Evolutionary conservation across 2,329 filamentous ascomycete genomes (phyloP).

Genomic region (Aureobasidium sp.): DNA sequence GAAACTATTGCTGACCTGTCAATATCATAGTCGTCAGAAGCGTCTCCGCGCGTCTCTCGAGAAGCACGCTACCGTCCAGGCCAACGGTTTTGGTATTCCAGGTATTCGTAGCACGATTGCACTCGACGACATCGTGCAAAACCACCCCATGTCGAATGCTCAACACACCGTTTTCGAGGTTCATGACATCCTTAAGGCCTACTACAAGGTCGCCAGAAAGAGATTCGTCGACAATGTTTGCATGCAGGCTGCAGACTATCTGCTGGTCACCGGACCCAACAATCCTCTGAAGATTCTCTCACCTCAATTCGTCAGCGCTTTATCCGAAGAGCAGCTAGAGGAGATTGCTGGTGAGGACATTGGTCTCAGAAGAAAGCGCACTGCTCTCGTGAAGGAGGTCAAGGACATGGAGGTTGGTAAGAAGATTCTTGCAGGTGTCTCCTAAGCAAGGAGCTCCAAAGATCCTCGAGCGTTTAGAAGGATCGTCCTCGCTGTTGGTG

Average conservation of each 20-base stretch:
- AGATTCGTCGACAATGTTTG: conserved; percentile 56
- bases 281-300: conserved; percentile 48
- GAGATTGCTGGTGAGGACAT: conserved; percentile 51
- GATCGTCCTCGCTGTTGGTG: neutral
- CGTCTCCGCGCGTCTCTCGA: conserved; percentile 8
- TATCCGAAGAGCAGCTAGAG: conserved; percentile 43
- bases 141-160: conserved; percentile 27
- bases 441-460: neutral
- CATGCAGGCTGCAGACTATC: conserved; percentile 48
- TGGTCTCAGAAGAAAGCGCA: conserved; percentile 31
- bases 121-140: conserved; percentile 17
- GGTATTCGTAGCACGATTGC: conserved; percentile 12
- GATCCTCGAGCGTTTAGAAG: neutral
- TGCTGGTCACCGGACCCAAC: conserved; percentile 40
- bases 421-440: conserved; percentile 8
- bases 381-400: conserved; percentile 38
- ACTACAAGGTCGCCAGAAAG: conserved; percentile 53
- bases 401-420: conserved; percentile 21
- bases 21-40: conserved; percentile 16
- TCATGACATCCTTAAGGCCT: conserved; percentile 51
- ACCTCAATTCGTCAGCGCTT: conserved; percentile 39
- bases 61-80: conserved; percentile 8
- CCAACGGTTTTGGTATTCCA: neutral
- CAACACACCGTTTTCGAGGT: conserved; percentile 42
- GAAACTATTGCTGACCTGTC: neutral